Base-by-base conservation (phyloP, 2,329 filamentous ascomycete species). In the Xylariaceae sp. region DNA sequence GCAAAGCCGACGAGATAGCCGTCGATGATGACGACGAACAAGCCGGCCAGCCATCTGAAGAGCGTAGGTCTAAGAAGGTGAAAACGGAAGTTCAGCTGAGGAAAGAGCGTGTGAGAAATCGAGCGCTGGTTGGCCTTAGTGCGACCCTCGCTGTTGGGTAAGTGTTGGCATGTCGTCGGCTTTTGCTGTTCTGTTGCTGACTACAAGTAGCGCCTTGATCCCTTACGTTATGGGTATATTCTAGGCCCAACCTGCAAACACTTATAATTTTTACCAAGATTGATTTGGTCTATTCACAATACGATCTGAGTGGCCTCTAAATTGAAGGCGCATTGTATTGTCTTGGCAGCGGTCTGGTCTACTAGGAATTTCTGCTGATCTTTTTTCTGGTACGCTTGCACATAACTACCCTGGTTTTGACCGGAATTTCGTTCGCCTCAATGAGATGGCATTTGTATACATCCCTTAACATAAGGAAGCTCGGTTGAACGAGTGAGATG, bases 101-200 rank as follows among this genome's bases (percentile, higher is more conserved):
- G 71, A 92, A 90, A 74, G 87, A 95, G 73, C 88, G 85, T 67
- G 89, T 96, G 61, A 86, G 89, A 73, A 89, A 86, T 71, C 84
- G 91, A 67, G 90, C 94, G 44, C 76, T 96, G 57, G 80, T 95
- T 59, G 92, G 94, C 54, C 82, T 97, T 49, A 89, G 86, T 58
- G 90, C 90, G 54, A 94, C 89, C 44, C 80, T 96, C 69, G 89
- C 89, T 53, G 81, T 96, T 71, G 92, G 92, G 94, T 97, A 82
- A 76, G 91, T 87, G 36, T 47, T 34, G n/a, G 18, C 9, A 4
- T 15, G 2, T 48, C 26, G n/a, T 18, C 3, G 30, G 22, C 4
- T 41, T 12, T 30, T 36, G 16, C 5, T 44, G 18, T 47, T 40
- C 41, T 21, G 21, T 4, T 49, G 26, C 54, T 61, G 45, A 61